These are phyloP conservation scores for Saccharomyces pastorianus DNA, from an alignment of 1,139 yeast species.

Conservation along the genomic window DNA sequence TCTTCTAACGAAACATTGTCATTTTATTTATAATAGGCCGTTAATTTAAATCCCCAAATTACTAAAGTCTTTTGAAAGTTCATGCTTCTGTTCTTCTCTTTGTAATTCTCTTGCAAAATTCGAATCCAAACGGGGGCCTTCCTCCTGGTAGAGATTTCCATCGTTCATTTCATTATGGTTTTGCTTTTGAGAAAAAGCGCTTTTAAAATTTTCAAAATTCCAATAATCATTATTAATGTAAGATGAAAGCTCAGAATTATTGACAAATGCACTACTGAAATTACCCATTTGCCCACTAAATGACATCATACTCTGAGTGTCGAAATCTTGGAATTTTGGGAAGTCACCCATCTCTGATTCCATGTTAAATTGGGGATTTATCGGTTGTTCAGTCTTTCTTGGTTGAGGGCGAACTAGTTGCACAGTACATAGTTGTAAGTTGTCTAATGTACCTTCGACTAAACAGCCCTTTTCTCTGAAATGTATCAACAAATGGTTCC, in stretches of 20 bases:
- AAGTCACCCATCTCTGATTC: conserved; percentile 18
- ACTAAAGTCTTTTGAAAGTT: not conserved
- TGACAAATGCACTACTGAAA: conserved; percentile 20
- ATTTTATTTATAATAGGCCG: too few relatives aligned
- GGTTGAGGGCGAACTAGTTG: conserved; percentile 40
- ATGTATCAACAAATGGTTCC: conserved; percentile 74
- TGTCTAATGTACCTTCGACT: conserved; percentile 87
- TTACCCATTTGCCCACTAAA: conserved; percentile 32
- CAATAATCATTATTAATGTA: conserved; percentile 28
- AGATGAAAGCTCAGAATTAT: conserved; percentile 28
- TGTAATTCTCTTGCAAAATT: conserved; percentile 13
- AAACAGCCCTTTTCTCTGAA: conserved; percentile 79
- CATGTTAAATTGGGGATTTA: conserved; percentile 12
- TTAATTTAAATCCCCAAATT: not conserved
- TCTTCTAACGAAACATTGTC: too few relatives aligned
- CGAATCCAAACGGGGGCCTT: conserved; percentile 6
- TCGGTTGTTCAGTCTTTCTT: conserved; percentile 10
- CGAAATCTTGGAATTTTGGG: conserved; percentile 34
- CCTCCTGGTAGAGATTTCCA: conserved; percentile 7
- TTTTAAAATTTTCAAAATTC: conserved; percentile 14
- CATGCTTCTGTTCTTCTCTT: conserved; percentile 3
- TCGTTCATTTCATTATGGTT: not conserved
- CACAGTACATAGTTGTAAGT: conserved; percentile 64
- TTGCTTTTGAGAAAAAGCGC: not conserved
- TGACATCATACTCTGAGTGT: conserved; percentile 44